Evolutionary conservation across 768 basidiomycete genomes (phyloP).

Genomic region (Phylloporus sp.): DNA sequence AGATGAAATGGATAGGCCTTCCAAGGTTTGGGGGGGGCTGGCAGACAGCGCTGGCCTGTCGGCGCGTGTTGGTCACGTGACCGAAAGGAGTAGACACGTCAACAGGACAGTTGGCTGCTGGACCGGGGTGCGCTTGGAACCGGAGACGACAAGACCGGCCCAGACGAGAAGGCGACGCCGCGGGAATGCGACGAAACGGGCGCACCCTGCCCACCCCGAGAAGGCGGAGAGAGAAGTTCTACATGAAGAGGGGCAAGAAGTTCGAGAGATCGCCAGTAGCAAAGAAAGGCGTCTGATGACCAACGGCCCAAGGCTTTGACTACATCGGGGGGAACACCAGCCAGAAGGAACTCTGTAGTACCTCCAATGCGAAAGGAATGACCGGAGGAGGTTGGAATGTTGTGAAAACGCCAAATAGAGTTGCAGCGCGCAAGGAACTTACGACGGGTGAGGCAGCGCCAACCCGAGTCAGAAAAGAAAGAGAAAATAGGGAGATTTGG

Average conservation of each 20-base stretch:
- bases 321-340: constrained; percentile 30
- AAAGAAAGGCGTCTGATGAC: constrained; percentile 33
- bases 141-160: no score
- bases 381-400: constrained; percentile 14
- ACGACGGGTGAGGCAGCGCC: constrained; percentile 10
- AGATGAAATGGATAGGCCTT: no score
- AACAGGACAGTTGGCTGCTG: no score
- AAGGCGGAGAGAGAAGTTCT: neutral
- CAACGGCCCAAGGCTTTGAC: constrained; percentile 30
- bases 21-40: no score
- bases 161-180: neutral
- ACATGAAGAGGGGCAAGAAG: neutral
- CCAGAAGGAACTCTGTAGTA: constrained; percentile 26
- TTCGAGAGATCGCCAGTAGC: constrained; percentile 27
- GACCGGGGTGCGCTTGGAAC: no score
- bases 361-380: constrained; percentile 37
- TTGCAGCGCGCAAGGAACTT: constrained; percentile 26
- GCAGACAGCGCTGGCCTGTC: no score
- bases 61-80: no score
- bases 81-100: no score
- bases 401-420: constrained; percentile 17
- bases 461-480: neutral
- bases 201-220: neutral
- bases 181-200: neutral
- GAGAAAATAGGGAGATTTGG: neutral